Conservation (phyloP, 805 yeast species). For the Yarrowia sp. region DNA sequence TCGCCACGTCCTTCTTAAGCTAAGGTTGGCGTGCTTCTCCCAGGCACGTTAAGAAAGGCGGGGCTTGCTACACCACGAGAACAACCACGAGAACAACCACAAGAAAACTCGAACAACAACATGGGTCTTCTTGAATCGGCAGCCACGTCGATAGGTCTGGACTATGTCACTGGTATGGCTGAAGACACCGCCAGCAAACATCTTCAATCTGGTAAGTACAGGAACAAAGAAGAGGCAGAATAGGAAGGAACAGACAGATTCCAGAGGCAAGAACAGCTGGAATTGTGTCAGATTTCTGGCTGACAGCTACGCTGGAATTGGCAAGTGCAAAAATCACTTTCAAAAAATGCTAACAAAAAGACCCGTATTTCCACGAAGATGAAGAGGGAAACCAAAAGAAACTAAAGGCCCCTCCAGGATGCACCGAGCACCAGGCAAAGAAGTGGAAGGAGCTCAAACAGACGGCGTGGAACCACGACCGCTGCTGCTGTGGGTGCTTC, state of each 20-base stretch:
- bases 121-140: constrained; percentile 8
- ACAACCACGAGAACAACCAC: too few relatives aligned
- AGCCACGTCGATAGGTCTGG: constrained; percentile 10
- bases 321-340: too few relatives aligned
- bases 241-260: too few relatives aligned
- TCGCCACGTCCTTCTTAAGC: neutral
- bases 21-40: neutral
- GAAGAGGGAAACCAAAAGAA: constrained; percentile 51
- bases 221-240: too few relatives aligned
- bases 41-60: neutral
- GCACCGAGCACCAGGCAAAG: constrained; percentile 56
- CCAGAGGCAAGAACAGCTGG: too few relatives aligned
- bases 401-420: constrained; percentile 57
- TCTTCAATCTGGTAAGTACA: neutral
- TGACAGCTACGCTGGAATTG: too few relatives aligned
- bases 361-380: constrained; percentile 53
- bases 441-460: constrained; percentile 70
- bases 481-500: constrained; percentile 75
- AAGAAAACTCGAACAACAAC: neutral
- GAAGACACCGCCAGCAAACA: neutral
- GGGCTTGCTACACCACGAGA: neutral
- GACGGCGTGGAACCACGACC: constrained; percentile 85
- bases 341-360: constrained; percentile 37
- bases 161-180: neutral
- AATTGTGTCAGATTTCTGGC: too few relatives aligned